Base-by-base conservation (phyloP, 2,329 filamentous ascomycete genomes). In the Xylaria polymorpha region DNA sequence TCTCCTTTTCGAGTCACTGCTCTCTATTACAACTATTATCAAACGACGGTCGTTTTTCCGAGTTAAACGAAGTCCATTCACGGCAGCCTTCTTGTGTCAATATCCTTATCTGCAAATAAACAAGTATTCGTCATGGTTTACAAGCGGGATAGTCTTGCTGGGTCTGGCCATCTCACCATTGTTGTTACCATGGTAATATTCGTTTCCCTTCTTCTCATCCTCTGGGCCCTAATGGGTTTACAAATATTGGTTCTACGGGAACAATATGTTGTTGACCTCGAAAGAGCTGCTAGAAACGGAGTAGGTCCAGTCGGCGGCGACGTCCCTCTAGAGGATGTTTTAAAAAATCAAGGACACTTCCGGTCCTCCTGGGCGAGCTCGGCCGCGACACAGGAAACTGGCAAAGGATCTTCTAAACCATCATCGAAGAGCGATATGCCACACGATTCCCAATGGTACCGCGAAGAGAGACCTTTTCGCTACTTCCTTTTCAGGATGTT, bases 401-500 rank as follows among this genome's bases (percentile, higher is more conserved):
- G 4, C 25, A 41, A 10, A 41, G 35, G 14, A 25, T 29, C 55
- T 15, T 41, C 37, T 18, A 56, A 32, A 9, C n/a, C 8, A 20
- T 43, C 46, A 29, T 53, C 59, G 1, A 61, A 37, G 39, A 56
- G 50, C 20, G 12, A 25, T 22, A 32, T 39, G 22, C 15, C 25
- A 71, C 43, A 6, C 8, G 41, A 57, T 4, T 64, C 61, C 10
- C 20, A 25, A 8, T 56, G 61, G 51, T 39, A 46, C 10, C 22
- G 37, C 4, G 41, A 39, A 8, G 25, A 85, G 70, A 2, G 79
- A 75, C 60, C 86, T 84, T 4, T 53, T 35, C 7, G 25, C 2
- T 53, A 53, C 44, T 48, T 12, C 25, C 9, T 53, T 7, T 29
- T n/a, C 14, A 53, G n/a, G 9, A 12, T 12, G 7, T n/a, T 9